phyloP scores from a whole-genome alignment of 1,284 basidiomycete species.

The Tetrapyrgos nigripes region DNA sequence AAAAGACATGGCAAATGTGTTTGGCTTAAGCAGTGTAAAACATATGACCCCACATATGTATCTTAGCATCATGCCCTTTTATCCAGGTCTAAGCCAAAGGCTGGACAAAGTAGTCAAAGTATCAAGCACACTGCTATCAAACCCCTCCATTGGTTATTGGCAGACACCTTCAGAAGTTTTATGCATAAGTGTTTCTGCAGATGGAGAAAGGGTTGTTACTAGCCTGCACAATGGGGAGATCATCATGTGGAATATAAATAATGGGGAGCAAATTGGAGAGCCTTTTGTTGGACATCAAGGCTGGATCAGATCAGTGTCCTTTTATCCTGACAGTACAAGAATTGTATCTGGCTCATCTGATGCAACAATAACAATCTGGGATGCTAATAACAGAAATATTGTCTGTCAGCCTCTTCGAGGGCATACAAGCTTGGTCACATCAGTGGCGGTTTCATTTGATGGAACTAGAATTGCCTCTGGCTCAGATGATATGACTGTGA shows the following conservation, averaged over 20 bases:
- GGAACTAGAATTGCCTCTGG: slow-evolving; percentile 6
- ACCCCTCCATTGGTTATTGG: too few relatives aligned
- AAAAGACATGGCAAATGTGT: too few relatives aligned
- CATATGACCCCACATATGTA: too few relatives aligned
- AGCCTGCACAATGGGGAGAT: neutral
- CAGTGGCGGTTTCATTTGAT: slow-evolving; percentile 5
- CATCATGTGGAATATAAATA: neutral
- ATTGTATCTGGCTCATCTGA: slow-evolving; percentile 19
- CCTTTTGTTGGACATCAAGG: neutral
- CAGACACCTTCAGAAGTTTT: too few relatives aligned
- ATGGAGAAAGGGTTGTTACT: neutral
- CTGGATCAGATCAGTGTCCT: neutral
- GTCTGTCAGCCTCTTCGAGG: slow-evolving; percentile 1
- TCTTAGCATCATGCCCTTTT: too few relatives aligned
- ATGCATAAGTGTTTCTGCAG: too few relatives aligned
- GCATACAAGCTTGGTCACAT: neutral
- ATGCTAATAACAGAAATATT: slow-evolving; percentile 17
- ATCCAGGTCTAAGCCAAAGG: too few relatives aligned
- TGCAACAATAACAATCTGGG: slow-evolving; percentile 28
- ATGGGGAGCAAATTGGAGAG: neutral
- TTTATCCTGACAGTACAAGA: neutral
- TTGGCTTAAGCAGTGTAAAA: too few relatives aligned
- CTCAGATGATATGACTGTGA: neutral
- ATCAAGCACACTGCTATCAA: too few relatives aligned
- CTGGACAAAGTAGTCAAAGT: too few relatives aligned